Percentiles rank a stretch among this genome's conserved stretches.
These are phyloP conservation scores for Botrytis aclada DNA, from an alignment of 2,329 filamentous ascomycete genomes.

Conservation along the genomic window DNA sequence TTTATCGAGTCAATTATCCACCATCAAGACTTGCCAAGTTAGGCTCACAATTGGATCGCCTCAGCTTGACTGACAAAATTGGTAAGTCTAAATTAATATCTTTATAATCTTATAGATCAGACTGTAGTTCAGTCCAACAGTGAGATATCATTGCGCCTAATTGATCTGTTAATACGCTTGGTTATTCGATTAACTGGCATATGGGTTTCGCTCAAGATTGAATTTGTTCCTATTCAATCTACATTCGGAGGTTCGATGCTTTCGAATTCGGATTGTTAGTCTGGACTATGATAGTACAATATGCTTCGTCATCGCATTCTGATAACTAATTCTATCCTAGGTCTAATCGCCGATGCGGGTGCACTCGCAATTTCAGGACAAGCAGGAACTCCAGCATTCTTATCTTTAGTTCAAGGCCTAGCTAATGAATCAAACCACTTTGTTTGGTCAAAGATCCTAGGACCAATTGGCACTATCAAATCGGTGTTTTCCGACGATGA, in stretches of 20 bases:
- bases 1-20: constrained; percentile 73
- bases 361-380: constrained; percentile 87
- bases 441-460: constrained; percentile 83
- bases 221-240: neutral
- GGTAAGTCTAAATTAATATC: constrained; percentile 43
- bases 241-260: neutral
- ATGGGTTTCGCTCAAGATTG: neutral
- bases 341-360: constrained; percentile 79
- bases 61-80: constrained; percentile 87
- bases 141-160: neutral
- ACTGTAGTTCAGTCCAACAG: neutral
- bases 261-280: neutral
- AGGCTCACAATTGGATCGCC: constrained; percentile 68
- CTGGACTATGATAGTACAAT: neutral
- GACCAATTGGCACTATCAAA: constrained; percentile 72
- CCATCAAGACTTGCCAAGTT: constrained; percentile 66
- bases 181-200: neutral
- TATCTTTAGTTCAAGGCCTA: constrained; percentile 85
- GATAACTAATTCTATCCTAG: constrained; percentile 20
- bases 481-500: constrained; percentile 81
- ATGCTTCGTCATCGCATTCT: neutral
- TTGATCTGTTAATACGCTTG: neutral
- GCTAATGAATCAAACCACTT: constrained; percentile 77
- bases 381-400: constrained; percentile 73
- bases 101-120: neutral